Evolutionary conservation across 495 filamentous ascomycete genomes (phyloP), one percentile per base, ranked within the genome.

Genomic region (Endocarpon pusillum): DNA sequence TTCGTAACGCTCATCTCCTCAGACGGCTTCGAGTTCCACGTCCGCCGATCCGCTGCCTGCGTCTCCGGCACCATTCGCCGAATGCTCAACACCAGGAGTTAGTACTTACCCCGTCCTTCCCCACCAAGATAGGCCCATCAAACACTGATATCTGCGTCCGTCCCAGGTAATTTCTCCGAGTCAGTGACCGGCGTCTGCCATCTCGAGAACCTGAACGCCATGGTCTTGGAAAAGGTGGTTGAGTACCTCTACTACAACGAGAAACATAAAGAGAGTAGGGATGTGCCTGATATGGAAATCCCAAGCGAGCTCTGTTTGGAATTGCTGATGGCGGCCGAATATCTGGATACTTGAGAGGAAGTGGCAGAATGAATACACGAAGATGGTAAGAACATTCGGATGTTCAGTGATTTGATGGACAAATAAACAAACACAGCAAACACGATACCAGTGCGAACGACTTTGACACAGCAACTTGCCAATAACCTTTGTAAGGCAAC

Each of bases 171-270:
- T 33, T 91, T 91, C 54, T 44, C 57, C 8, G 85, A 94, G 57
- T 66, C 76, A 0, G 46, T 58, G 7, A 69, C 67, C 1, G 78
- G 74, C 15, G 61, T 71, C 16, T 82, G 79, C 44, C 48, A 51
- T 0, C 69, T 93, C 15, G 67, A 69, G 29, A 81, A 78, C 35
- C 73, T 92, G 38, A 78, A 83, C 49, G 83, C 75, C 29, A 46
- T 78, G 11, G 71, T 94, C 18, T 70, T 97, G 2, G 85, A 92
- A 49, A 87, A 85, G 54, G 78, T 93, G 23, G 82, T 73, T 52
- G 81, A 93, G 58, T 94, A 93, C 56, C 78, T 91, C 39, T 79
- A 81, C 42, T 93, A 87, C 59, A 78, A 79, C 52, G 68, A 92
- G 52, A 84, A 82, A 54, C 67, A 89, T 53, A 73, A 68, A 36